Evolutionary conservation across 169 alveolate genomes (phyloP), one percentile per base, ranked within the genome.

Genomic region (Eimeria necatrix): DNA sequence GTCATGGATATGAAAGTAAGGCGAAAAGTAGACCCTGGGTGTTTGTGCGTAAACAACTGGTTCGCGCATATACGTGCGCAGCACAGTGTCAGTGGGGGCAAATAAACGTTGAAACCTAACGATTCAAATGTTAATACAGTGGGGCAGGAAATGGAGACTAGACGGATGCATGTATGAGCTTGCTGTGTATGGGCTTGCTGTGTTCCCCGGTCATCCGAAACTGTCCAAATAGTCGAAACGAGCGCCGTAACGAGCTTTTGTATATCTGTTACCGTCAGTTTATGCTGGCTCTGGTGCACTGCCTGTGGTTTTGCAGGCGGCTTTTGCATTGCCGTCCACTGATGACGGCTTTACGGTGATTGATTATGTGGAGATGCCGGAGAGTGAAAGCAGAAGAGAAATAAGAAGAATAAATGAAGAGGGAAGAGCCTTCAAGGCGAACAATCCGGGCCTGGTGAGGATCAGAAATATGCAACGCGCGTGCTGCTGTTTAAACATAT

Each of bases 1-100:
- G 94, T 89, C n/a, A 89, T 71, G 87, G 94, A 89, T 51, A 89
- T 89, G 94, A 70, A 89, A 60, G 94, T 89, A 16, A 89, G 78
- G 18, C 80, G 3, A 32, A 32, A 32, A 32, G 41, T 32, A 2
- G 41, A 32, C 10, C 48, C 48, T 68, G n/a, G 2, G 48, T 16
- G n/a, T 68, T 7, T 12, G 46, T 0, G 46, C 32, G 9, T 12
- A 8, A n/a, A 9, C 46, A n/a, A 22, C 80, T 14, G n/a, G 12
- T 1, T 16, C 32, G 41, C 22, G 48, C 22, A 6, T 2, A n/a
- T 16, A 12, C 22, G 80, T 22, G 48, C 22, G 41, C 10, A 24
- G 46, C 14, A 24, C 10, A 68, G 4, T 0, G 80, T 16, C 41
- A 32, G 2, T 2, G 41, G 41, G 41, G 41, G 41, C 2, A 32